Base-by-base conservation (phyloP, 2,329 filamentous ascomycete genomes). In the Fusarium equiseti region DNA sequence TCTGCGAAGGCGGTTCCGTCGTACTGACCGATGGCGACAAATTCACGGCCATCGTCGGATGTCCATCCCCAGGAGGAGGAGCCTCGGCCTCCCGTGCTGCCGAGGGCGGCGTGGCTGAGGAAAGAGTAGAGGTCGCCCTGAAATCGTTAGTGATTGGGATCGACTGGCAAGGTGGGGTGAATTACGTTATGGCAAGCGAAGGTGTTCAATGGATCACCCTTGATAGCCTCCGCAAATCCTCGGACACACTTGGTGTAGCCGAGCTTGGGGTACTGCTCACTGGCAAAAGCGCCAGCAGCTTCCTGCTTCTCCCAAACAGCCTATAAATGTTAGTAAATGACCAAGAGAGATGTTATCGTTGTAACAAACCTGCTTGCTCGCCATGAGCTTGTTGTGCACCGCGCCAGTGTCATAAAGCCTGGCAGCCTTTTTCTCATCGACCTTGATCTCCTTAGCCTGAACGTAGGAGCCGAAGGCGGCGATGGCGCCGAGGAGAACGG, bases 101-200 rank as follows among this genome's bases (percentile, higher is more conserved):
- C 87, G 3, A 89, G 82, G 29, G 83, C 82, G 6, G 83, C 81
- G 71, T 89, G 87, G 42, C 82, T 83, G 46, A 86, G 77, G 77
- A 89, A 89, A 71, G 87, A 84, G 73, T 87, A 85, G 5, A 88
- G 81, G 68, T 89, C 87, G 51, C 72, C 60, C 76, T 77, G 22
- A 3, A 13, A 9, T 3, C 1, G 31, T 67, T 5, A 67, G 12
- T 3, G 0, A 6, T 18, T 27, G 12, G 5, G 1, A 24, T 12
- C 1, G 0, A 5, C 3, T 1, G 2, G 3, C 4, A 0, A 2
- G 2, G 9, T n/a, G 5, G 6, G 3, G 2, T 38, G 3, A 46
- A 72, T 49, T 15, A 87, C 81, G 62, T 84, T 84, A 59, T 79
- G 81, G 76, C 84, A 86, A 31, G 74, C 75, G 75, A 85, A 87